Base-by-base conservation (phyloP, 2,329 filamentous ascomycete species). In the Aspergillus sp. region DNA sequence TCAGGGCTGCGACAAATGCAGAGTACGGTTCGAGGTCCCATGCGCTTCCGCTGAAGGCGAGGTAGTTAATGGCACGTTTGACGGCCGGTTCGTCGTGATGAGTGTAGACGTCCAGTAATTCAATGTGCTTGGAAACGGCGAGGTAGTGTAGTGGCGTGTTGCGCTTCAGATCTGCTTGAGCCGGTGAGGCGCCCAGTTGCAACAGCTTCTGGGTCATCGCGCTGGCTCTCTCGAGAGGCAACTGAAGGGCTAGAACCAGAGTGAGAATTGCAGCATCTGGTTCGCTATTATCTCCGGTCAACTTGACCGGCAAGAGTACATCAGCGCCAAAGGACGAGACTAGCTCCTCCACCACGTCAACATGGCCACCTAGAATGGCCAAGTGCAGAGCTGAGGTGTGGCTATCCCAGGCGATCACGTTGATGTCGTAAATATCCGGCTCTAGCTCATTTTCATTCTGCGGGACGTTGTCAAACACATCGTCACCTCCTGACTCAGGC, bases 401-500 rank as follows among this genome's bases (percentile, higher is more conserved):
- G 4, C 75, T 78, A 56, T 94, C 88, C 88, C 88, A 94, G 1
- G 86, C 80, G n/a, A 86, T 61, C 1, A 85, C 78, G 53, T 94
- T 83, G 49, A 90, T 76, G 54, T 93, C 81, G 62, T 86, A 91
- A 44, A 90, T 78, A 64, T 94, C 87, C 1, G 87, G 86, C 19
- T 86, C 84, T 7, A 83, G 75, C 1, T 80, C 74, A 26, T 78
- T 71, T 5, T 81, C 78, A 4, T 82, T 68, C 7, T 69, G 78
- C 1, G 74, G 71, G 1, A 75, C 56, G 1, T 76, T 70, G 29
- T 75, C 68, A 1, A 64, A 58, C 0, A 57, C 55, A 4, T 71
- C 61, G 4, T 45, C 39, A 9, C 40, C 28, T 2, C 51, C 50
- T 19, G 19, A 19, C 8, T 55, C 52, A 1, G 54, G 41, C 41